Conservation (phyloP, 306 rosid genomes). For the Oxytropis ochrocephala region DNA sequence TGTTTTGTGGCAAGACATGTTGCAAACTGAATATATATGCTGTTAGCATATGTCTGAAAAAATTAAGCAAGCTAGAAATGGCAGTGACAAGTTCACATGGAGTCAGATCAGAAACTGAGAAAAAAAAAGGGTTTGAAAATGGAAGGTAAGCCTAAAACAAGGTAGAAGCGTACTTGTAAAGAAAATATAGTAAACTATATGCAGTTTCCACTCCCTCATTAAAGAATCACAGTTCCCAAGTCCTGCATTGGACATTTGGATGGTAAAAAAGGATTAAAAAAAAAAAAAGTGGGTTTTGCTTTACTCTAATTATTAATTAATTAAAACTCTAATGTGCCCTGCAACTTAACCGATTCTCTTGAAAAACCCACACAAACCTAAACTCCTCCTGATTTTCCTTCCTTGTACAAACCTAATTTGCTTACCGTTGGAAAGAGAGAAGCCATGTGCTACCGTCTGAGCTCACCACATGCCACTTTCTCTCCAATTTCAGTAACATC, state of each 20-base stretch:
- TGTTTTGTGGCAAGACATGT: too few relatives aligned
- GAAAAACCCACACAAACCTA: neutral
- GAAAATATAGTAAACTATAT: too few relatives aligned
- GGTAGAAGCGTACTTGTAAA: too few relatives aligned
- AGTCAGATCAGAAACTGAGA: too few relatives aligned
- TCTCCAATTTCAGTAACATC: conserved; percentile 23
- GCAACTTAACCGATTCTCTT: neutral
- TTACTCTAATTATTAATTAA: neutral
- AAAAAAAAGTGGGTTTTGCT: neutral
- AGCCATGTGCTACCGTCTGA: conserved; percentile 78
- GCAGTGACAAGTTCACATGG: too few relatives aligned
- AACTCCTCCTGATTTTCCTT: neutral
- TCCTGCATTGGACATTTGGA: conserved; percentile 2
- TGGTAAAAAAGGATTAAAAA: neutral
- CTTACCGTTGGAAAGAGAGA: conserved; percentile 39
- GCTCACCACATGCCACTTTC: conserved; percentile 72
- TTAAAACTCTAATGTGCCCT: conserved; percentile 20
- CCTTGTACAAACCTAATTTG: neutral
- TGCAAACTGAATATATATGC: too few relatives aligned
- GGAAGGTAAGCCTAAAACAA: too few relatives aligned
- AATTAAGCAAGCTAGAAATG: too few relatives aligned
- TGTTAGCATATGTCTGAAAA: too few relatives aligned
- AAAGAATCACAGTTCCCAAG: conserved; percentile 38
- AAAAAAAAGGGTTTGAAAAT: too few relatives aligned
- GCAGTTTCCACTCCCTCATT: neutral